Base-by-base conservation (phyloP, 2,329 filamentous ascomycete genomes). In the Verticillium longisporum region DNA sequence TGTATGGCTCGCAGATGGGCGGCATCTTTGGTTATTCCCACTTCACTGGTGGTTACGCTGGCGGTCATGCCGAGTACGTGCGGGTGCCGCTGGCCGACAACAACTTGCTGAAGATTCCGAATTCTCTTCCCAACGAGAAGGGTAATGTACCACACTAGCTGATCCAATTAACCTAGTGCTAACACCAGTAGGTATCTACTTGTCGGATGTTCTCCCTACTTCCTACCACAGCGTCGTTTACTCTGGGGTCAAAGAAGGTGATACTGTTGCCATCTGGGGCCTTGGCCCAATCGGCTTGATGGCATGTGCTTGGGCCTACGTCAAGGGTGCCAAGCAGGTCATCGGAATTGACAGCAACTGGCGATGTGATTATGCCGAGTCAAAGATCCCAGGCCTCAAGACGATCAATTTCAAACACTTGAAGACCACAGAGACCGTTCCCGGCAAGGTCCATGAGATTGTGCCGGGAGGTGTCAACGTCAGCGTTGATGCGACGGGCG, bases 271-370 rank as follows among this genome's bases (percentile, higher is more conserved):
- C 37, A 86, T 96, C 63, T 96, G 91, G 63, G 92, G 91, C n/a
- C 90, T 88, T 0, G 92, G 92, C 0, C 92, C 91, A 0, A 90
- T 96, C 58, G 92, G 92, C 0, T 90, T 95, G 69, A 95, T 96
- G 89, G 84, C 82, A 2, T 89, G 88, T 1, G 79, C 91, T 59
- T 96, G 94, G 76, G 85, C 88, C 0, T 79, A 91, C 61, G 75
- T 85, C 18, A 86, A 92, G 61, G 90, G 90, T 7, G 92, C 92
- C 0, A 82, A 77, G 55, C 83, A 90, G 63, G 82, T 96, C 64
- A 93, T 96, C 66, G 83, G 93, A 64, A 87, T 96, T 65, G 92
- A 96, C 70, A 84, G 83, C 4, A 90, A 84, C 62, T 85, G 81
- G 75, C 82, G 91, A 1, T 78, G 96, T 4, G 84, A 88, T 2